Conservation (phyloP, 331 rosid species). For the Pyrus hybrid region DNA sequence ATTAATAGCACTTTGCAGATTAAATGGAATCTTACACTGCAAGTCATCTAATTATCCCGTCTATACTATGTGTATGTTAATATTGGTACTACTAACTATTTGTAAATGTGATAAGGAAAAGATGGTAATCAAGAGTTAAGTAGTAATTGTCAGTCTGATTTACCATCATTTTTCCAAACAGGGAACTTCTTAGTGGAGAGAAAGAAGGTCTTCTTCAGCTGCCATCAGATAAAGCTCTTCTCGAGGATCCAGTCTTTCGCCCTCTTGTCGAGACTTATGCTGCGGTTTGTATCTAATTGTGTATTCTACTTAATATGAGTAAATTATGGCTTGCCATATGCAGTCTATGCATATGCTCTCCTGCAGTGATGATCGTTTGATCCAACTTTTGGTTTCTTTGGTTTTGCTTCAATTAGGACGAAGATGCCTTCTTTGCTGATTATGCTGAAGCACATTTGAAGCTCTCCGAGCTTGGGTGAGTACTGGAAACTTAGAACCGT, state of each 20-base stretch:
- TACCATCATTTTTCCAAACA: not conserved
- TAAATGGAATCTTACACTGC: too few species aligned
- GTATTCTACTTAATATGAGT: not conserved
- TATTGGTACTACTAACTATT: too few species aligned
- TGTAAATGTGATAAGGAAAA: too few species aligned
- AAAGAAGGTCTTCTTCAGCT: slow-evolving; percentile 52
- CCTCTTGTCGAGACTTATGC: slow-evolving; percentile 60
- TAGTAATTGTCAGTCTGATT: not conserved
- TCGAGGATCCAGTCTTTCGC: slow-evolving; percentile 49
- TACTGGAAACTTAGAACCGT: not conserved
- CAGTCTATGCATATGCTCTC: not conserved
- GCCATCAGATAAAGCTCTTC: slow-evolving; percentile 61
- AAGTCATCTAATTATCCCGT: too few species aligned
- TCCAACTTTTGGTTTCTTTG: not conserved
- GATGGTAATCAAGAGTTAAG: too few species aligned
- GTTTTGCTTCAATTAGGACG: slow-evolving; percentile 21
- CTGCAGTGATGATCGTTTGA: not conserved
- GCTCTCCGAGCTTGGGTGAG: slow-evolving; percentile 55
- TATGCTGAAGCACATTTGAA: slow-evolving; percentile 48
- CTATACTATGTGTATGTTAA: too few species aligned
- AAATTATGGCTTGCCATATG: too few species aligned
- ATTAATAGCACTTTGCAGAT: not conserved
- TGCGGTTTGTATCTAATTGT: slow-evolving; percentile 13
- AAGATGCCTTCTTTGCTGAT: slow-evolving; percentile 46
- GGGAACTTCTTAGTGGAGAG: slow-evolving; percentile 56